Evolutionary conservation across 257 asterid genomes (phyloP), one percentile per base, ranked within the genome.

Genomic region (Capsicum baccatum): DNA sequence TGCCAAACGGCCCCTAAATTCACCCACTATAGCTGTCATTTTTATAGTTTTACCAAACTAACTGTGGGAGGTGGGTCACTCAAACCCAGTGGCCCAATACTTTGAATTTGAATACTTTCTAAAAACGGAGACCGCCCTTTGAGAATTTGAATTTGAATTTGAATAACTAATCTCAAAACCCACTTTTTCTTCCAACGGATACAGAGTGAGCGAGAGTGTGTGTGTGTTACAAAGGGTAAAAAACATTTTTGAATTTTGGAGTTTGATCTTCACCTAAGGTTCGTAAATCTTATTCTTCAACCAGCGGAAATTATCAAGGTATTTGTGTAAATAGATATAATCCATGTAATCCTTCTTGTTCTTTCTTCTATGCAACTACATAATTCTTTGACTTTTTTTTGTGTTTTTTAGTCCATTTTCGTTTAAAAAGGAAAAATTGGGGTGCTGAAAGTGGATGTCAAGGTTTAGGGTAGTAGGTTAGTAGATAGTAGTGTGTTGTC

Each of bases 101-200:
- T 42, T 82, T 68, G 13, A 88, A 86, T 88, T 88, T 48, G 48
- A 90, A 71, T 47, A 48, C 5, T 1, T 74, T 50, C 19, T 13
- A 50, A 74, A 83, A 69, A 16, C 79, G 60, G 81, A 79, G 3
- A 87, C 84, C 84, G 63, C 85, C 64, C 59, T 73, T 69, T 55
- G 83, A 66, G 66, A 83, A 62, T 44, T 68, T 83, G 85, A 82
- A 62, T 44, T 68, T 83, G 85, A 82, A 63, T 67, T 17, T 17
- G 33, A 26, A 26, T 26, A 26, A 12, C 42, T 12, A 2, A 57
- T 19, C 66, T 78, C 78, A 52, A 69, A 19, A 42, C 57, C 7
- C 21, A 8, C 44, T 35, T 60, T 48, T 60, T 10, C 8, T 79
- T 48, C 47, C 44, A 39, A 39, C 44, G 44, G 47, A 42, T 3